These are phyloP conservation scores for Glarea lozoyensis DNA, from an alignment of 495 filamentous ascomycete genomes.

Conservation along the genomic window DNA sequence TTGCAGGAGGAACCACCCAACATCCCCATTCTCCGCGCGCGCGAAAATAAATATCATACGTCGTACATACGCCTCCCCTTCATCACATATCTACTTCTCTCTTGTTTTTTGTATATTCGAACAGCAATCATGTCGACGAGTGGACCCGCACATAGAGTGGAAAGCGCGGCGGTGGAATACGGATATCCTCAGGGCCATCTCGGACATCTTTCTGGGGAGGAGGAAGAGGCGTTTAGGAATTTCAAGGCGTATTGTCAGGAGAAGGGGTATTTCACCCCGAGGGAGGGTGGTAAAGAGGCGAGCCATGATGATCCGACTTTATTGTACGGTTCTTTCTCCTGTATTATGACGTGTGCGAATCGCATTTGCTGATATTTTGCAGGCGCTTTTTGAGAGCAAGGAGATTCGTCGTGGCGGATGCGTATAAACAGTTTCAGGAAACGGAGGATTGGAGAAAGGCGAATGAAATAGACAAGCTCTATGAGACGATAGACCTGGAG, in stretches of 20 bases:
- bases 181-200: constrained; percentile 60
- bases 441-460: constrained; percentile 81
- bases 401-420: constrained; percentile 61
- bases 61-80: no score
- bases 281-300: constrained; percentile 30
- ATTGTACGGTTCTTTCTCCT: constrained; percentile 44
- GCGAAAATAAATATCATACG: no score
- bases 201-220: constrained; percentile 59
- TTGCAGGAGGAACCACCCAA: no score
- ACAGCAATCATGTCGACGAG: constrained; percentile 17
- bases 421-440: constrained; percentile 76
- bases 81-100: no score
- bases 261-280: constrained; percentile 55
- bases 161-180: constrained; percentile 30
- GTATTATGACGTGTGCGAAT: neutral
- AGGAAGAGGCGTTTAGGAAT: constrained; percentile 51
- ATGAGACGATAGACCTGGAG: constrained; percentile 69
- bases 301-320: constrained; percentile 77
- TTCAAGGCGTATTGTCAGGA: constrained; percentile 62
- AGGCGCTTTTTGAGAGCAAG: constrained; percentile 77
- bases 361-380: constrained; percentile 11
- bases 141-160: constrained; percentile 21
- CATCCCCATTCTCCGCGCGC: no score
- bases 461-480: constrained; percentile 64
- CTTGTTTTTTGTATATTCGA: neutral